Base-by-base conservation (phyloP, 2,329 filamentous ascomycete genomes). In the Colletotrichum endophyticum region DNA sequence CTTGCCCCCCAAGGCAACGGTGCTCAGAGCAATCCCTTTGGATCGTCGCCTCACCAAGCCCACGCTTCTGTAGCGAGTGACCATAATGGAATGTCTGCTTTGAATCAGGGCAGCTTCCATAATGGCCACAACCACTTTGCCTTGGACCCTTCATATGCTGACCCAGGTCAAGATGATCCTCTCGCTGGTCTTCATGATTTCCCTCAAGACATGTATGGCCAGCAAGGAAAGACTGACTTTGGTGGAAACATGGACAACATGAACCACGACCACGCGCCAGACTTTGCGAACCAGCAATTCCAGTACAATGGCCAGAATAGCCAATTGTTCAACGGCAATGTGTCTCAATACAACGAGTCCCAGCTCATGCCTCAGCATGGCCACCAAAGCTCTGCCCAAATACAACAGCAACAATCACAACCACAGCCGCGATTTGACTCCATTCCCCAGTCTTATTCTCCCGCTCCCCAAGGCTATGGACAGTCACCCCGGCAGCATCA, bases 181-280 rank as follows among this genome's bases (percentile, higher is more conserved):
- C 83, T 87, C 72, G 81, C 85, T 56, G 80, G 82, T 34, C 86
- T 87, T 64, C 79, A 80, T 79, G 82, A 83, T 72, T 81, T 87
- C 12, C 83, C 85, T 53, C 80, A 84, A 16, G 84, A 85, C 44
- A 70, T 86, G 28, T 87, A 86, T 70, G 79, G 78, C 12, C 84
- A 86, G 64, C 84, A 84, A 68, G 73, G 75, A 32, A 86, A 85
- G 77, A 76, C 83, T 66, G 79, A 82, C 57, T 78, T 84, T 8
- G 79, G 77, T 22, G 79, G 78, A 59, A 76, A 79, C 28, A 80
- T 84, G 64, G 77, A 79, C 73, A 81, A 82, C 28, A 70, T 86
- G 70, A 85, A 64, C 74, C 82, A 12, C 81, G 82, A 72, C 66
- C 80, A 84, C 34, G 72, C 81, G 13, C 84, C 85, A 66, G 79